Percentiles rank a stretch among this genome's conserved stretches.
phyloP scores from a whole-genome alignment of 345 rosid genomes.

The Lepidium aucheri region DNA sequence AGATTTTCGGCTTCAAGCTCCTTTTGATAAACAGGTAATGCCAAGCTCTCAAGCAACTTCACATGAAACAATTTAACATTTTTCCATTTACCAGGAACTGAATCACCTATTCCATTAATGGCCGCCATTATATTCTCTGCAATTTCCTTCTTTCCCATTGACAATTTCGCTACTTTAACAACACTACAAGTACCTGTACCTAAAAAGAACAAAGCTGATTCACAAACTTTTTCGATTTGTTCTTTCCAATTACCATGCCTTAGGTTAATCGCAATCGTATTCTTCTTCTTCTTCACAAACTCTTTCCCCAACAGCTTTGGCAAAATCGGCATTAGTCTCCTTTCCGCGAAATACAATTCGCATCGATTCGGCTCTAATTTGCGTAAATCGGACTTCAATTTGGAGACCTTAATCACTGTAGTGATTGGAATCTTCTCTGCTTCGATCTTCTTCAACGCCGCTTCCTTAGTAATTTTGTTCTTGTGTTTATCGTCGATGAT shows the following conservation, averaged over 20 bases:
- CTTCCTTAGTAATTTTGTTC: conserved; percentile 58
- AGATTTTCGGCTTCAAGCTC: not conserved
- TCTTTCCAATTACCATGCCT: conserved; percentile 63
- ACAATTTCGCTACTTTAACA: conserved; percentile 52
- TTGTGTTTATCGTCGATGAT: conserved; percentile 63
- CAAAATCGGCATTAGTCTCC: conserved; percentile 23
- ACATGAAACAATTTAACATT: conserved; percentile 54
- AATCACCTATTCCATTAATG: conserved; percentile 44
- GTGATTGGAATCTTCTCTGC: conserved; percentile 38
- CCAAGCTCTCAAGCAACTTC: conserved; percentile 66
- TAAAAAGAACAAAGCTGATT: conserved; percentile 46
- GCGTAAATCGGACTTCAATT: conserved; percentile 16
- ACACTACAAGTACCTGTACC: conserved; percentile 63
- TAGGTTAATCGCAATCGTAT: conserved; percentile 40
- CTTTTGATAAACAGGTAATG: conserved; percentile 61
- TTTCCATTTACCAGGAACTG: conserved; percentile 63
- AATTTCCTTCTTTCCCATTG: conserved; percentile 42
- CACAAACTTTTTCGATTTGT: conserved; percentile 49
- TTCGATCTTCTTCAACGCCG: conserved; percentile 50
- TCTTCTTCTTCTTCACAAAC: conserved; percentile 66
- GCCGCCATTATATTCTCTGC: conserved; percentile 48
- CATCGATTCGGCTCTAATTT: not conserved
- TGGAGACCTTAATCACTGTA: conserved; percentile 50
- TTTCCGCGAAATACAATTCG: conserved; percentile 24
- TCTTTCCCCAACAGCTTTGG: conserved; percentile 67